phyloP scores from a whole-genome alignment of 1,139 yeast genomes.

The Zygosaccharomyces pseudobailii region DNA sequence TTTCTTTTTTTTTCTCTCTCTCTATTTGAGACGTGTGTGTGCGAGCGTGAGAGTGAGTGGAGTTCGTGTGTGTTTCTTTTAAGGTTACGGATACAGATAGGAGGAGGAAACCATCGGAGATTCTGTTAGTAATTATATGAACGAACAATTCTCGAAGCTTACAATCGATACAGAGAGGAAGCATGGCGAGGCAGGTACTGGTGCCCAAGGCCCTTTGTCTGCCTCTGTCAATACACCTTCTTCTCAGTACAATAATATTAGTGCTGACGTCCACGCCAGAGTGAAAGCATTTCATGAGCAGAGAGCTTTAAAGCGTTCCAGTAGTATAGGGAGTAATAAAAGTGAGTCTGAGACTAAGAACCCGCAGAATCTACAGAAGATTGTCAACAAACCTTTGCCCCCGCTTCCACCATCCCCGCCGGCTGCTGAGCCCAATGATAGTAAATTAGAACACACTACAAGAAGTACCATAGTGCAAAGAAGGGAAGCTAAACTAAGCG shows the following conservation, averaged over 20 bases:
- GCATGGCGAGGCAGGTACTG: neutral
- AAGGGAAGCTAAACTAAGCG: slow-evolving; percentile 5
- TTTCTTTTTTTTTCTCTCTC: neutral
- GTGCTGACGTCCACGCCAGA: slow-evolving; percentile 70
- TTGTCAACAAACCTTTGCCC: slow-evolving; percentile 32
- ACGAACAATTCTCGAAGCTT: slow-evolving; percentile 11
- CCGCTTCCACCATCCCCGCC: slow-evolving; percentile 24
- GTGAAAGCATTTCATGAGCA: slow-evolving; percentile 70
- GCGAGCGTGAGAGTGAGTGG: neutral
- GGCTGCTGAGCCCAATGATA: slow-evolving; percentile 4
- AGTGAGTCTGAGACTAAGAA: slow-evolving; percentile 8
- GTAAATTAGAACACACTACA: slow-evolving; percentile 2
- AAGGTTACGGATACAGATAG: slow-evolving; percentile 1
- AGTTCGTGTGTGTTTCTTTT: neutral
- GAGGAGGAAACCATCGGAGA: neutral
- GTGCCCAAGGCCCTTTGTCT: slow-evolving; percentile 2
- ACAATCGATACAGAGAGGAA: slow-evolving; percentile 8
- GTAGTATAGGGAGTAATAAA: slow-evolving; percentile 27
- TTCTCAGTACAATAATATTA: slow-evolving; percentile 36
- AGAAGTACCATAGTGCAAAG: slow-evolving; percentile 9
- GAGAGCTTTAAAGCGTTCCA: slow-evolving; percentile 42
- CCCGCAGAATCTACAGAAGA: slow-evolving; percentile 23
- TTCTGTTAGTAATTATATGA: slow-evolving; percentile 1
- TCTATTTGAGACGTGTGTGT: neutral
- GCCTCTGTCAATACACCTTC: slow-evolving; percentile 22